Conservation (phyloP, 257 asterid species). For the Forsythia suspensa region DNA sequence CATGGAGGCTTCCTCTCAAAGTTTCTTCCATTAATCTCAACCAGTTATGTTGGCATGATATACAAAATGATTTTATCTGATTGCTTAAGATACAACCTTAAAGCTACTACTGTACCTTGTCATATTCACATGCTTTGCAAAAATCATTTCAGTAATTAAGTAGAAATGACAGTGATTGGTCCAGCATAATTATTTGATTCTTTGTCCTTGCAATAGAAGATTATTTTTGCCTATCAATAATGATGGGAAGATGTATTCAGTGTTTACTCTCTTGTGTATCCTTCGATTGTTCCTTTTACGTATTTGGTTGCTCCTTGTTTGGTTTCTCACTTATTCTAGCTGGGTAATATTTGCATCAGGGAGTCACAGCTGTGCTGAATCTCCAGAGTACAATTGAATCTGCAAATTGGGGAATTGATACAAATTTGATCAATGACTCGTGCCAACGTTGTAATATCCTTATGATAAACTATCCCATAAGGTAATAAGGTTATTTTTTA, state of each 20-base stretch:
- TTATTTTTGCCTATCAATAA: background rate
- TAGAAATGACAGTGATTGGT: background rate
- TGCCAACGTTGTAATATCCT: constrained; percentile 77
- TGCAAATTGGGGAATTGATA: constrained; percentile 85
- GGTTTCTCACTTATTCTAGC: constrained; percentile 27
- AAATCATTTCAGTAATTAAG: background rate
- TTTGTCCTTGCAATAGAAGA: background rate
- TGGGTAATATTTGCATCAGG: constrained; percentile 58
- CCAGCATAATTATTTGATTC: background rate
- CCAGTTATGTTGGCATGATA: background rate
- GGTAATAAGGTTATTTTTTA: constrained; percentile 34
- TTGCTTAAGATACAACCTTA: background rate
- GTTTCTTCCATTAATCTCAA: background rate
- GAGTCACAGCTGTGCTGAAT: constrained; percentile 93
- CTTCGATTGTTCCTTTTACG: background rate
- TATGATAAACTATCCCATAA: constrained; percentile 92
- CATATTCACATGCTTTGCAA: background rate
- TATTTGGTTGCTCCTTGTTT: constrained; percentile 21
- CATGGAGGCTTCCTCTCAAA: background rate
- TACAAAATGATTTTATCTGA: background rate
- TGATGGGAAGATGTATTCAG: background rate
- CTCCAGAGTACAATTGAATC: constrained; percentile 85
- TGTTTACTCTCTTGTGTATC: constrained; percentile 4
- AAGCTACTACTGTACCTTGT: background rate
- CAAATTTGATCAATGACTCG: constrained; percentile 62